Conservation (phyloP, 495 filamentous ascomycete genomes). For the Aspergillus affinis region DNA sequence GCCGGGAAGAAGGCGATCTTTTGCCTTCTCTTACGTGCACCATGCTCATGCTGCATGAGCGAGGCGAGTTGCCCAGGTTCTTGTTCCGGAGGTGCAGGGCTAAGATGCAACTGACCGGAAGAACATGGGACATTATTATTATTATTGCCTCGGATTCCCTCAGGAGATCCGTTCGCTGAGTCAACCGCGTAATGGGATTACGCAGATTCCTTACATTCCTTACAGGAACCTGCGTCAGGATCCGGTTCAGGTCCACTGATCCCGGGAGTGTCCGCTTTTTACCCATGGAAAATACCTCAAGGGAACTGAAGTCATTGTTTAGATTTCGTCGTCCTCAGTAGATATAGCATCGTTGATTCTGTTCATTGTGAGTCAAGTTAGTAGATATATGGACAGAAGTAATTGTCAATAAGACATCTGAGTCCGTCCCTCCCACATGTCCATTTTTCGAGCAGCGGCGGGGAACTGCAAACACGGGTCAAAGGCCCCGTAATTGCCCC, state of each 20-base stretch:
- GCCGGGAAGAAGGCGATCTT: no score
- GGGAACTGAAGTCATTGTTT: background rate
- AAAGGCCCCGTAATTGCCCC: background rate
- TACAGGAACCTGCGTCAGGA: background rate
- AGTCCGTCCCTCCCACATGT: no score
- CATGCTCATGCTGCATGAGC: background rate
- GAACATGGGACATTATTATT: background rate
- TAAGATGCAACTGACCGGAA: no score
- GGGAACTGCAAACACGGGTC: constrained; percentile 5
- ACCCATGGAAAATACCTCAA: background rate
- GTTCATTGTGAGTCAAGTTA: no score
- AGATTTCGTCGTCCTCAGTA: background rate
- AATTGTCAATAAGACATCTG: no score
- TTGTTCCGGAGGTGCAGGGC: no score
- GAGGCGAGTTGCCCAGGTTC: background rate
- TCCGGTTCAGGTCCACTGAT: background rate
- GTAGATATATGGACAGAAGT: no score
- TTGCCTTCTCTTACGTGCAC: no score
- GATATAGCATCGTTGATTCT: background rate
- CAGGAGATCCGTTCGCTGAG: no score
- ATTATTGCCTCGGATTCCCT: no score
- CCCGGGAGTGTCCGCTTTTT: background rate
- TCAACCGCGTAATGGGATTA: no score
- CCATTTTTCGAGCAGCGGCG: background rate
- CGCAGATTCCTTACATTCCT: background rate